Percentiles rank a stretch among this genome's conserved stretches.
Conservation (phyloP, 2,329 filamentous ascomycete genomes). For the Penicillium fuscoglaucum region DNA sequence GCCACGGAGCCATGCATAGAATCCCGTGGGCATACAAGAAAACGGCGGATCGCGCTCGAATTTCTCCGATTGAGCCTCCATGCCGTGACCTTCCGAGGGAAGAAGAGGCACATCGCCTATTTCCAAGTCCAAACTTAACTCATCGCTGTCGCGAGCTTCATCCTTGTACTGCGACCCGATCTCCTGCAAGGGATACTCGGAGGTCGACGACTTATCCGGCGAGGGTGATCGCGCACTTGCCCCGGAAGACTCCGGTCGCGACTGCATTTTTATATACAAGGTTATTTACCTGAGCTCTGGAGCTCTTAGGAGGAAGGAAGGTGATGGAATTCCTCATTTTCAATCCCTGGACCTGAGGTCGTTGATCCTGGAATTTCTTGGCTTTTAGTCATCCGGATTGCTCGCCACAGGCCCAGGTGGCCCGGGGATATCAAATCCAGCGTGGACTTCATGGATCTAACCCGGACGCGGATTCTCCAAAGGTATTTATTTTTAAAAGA, state of each 20-base stretch:
- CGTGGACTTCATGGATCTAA: not conserved
- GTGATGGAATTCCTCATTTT: not conserved
- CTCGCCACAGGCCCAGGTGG: too few species aligned
- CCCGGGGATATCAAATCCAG: not conserved
- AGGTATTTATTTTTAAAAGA: too few species aligned
- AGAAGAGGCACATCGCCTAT: conserved; percentile 23
- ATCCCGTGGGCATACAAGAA: conserved; percentile 27
- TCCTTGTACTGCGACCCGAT: conserved; percentile 7
- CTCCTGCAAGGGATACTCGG: conserved; percentile 6
- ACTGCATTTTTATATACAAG: conserved; percentile 10
- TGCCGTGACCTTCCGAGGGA: conserved; percentile 6
- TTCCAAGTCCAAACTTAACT: conserved; percentile 21
- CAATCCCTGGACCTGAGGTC: not conserved
- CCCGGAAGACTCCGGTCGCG: conserved; percentile 5
- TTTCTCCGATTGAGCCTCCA: not conserved
- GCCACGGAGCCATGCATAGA: conserved; percentile 32
- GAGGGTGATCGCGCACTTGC: not conserved
- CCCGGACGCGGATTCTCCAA: not conserved
- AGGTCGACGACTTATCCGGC: not conserved
- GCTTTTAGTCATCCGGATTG: conserved; percentile 10
- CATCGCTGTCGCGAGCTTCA: conserved; percentile 13
- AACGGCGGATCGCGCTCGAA: conserved; percentile 19
- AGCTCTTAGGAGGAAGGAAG: not conserved
- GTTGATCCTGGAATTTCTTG: conserved; percentile 2
- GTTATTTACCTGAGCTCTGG: not conserved